Conservation (phyloP, 495 filamentous ascomycete species). For the Penicillium pulvis region DNA sequence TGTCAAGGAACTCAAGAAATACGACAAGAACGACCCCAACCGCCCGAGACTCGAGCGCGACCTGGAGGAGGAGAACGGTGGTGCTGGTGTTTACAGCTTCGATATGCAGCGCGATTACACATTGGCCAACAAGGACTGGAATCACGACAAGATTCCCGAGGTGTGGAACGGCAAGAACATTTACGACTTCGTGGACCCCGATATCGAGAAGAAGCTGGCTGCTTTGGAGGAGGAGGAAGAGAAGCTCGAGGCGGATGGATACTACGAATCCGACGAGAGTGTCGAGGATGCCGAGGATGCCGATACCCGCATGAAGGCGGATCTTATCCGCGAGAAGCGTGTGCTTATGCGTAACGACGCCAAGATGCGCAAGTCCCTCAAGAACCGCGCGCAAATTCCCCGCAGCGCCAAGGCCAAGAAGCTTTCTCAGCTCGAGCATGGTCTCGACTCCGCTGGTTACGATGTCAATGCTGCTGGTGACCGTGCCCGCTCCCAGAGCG, state of each 20-base stretch:
- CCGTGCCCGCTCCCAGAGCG: slow-evolving; percentile 67
- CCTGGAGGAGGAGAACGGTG: slow-evolving; percentile 88
- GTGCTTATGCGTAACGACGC: slow-evolving; percentile 86
- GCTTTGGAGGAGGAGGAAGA: slow-evolving; percentile 95
- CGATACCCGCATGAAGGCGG: slow-evolving; percentile 85
- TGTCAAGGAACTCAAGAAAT: slow-evolving; percentile 77
- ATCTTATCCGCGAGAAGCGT: slow-evolving; percentile 91
- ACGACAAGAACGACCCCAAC: slow-evolving; percentile 83
- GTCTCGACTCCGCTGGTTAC: slow-evolving; percentile 80
- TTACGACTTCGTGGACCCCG: slow-evolving; percentile 93
- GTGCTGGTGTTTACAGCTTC: slow-evolving; percentile 92
- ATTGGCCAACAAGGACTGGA: slow-evolving; percentile 86
- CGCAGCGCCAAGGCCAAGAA: slow-evolving; percentile 72
- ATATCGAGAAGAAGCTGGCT: slow-evolving; percentile 88
- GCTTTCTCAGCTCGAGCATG: slow-evolving; percentile 79
- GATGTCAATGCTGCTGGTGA: slow-evolving; percentile 73
- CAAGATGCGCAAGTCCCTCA: slow-evolving; percentile 88
- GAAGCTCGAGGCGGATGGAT: slow-evolving; percentile 80
- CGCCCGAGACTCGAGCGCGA: slow-evolving; percentile 79
- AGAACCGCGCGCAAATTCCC: slow-evolving; percentile 92
- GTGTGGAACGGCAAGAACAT: slow-evolving; percentile 93
- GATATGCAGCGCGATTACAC: slow-evolving; percentile 85
- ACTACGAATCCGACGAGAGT: slow-evolving; percentile 68
- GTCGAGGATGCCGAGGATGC: slow-evolving; percentile 83
- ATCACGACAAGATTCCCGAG: slow-evolving; percentile 93